Conservation (phyloP, 441 rosid genomes). For the Erysimum pusillum region DNA sequence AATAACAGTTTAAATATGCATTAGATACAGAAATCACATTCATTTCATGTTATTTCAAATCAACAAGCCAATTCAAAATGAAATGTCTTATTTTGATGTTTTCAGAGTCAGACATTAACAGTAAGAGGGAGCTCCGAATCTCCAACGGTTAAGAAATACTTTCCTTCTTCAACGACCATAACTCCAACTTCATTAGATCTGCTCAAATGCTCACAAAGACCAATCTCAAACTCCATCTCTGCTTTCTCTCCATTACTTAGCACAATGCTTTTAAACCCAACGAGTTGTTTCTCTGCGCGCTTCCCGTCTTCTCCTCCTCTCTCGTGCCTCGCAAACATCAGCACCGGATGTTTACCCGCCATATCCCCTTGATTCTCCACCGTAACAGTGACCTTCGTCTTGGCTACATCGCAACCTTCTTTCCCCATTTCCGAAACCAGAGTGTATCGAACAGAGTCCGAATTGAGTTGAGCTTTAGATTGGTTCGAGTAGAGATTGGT, state of each 20-base stretch:
- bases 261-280: conserved; percentile 71
- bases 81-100: not conserved
- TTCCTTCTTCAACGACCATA: conserved; percentile 76
- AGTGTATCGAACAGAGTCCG: conserved; percentile 38
- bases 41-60: conserved; percentile 28
- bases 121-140: conserved; percentile 64
- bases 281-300: conserved; percentile 66
- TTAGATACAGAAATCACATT: conserved; percentile 15
- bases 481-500: conserved; percentile 50
- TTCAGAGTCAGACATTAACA: conserved; percentile 47
- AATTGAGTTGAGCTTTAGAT: conserved; percentile 31
- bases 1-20: conserved; percentile 33
- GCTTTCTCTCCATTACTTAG: conserved; percentile 60
- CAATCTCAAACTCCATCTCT: conserved; percentile 63
- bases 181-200: conserved; percentile 69
- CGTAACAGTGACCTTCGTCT: conserved; percentile 54
- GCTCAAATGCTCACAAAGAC: conserved; percentile 74
- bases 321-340: conserved; percentile 64
- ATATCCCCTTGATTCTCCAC: conserved; percentile 72
- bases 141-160: conserved; percentile 70
- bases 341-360: conserved; percentile 79
- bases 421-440: conserved; percentile 61
- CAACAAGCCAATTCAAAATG: conserved; percentile 11
- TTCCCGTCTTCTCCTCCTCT: conserved; percentile 54
- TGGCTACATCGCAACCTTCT: conserved; percentile 54